Evolutionary conservation across 257 asterid genomes (phyloP).

Genomic region (Fraxinus americana): DNA sequence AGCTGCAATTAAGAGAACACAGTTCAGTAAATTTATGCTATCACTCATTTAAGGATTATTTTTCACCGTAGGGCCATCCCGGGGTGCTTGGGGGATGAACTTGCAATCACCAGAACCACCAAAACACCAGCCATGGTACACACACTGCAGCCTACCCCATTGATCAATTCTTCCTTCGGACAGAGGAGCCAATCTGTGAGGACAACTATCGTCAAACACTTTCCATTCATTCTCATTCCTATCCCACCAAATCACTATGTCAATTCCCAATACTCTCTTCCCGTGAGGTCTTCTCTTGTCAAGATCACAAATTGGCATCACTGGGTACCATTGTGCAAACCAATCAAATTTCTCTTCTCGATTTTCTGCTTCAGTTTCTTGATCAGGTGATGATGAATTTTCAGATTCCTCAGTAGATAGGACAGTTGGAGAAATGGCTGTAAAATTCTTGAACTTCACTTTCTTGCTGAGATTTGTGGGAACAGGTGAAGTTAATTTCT

Average conservation of each 20-base stretch:
- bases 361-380: slow-evolving; percentile 31
- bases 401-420: slow-evolving; percentile 29
- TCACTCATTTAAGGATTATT: background rate
- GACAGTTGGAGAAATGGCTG: slow-evolving; percentile 47
- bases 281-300: slow-evolving; percentile 86
- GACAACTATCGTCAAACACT: slow-evolving; percentile 83
- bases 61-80: slow-evolving; percentile 81
- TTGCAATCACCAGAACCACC: slow-evolving; percentile 81
- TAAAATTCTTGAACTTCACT: slow-evolving; percentile 44
- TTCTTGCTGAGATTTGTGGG: slow-evolving; percentile 26
- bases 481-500: slow-evolving; percentile 14
- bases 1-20: background rate
- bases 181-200: slow-evolving; percentile 85
- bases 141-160: slow-evolving; percentile 90
- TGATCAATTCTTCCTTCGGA: slow-evolving; percentile 94
- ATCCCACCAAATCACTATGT: slow-evolving; percentile 86
- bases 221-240: slow-evolving; percentile 75
- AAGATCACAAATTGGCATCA: slow-evolving; percentile 78
- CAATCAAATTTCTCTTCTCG: slow-evolving; percentile 68
- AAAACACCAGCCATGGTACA: slow-evolving; percentile 95
- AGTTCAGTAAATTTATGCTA: background rate
- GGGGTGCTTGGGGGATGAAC: slow-evolving; percentile 83
- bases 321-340: slow-evolving; percentile 81
- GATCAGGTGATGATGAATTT: slow-evolving; percentile 26
- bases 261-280: slow-evolving; percentile 72